Base-by-base conservation (phyloP, 2,329 filamentous ascomycete genomes). In the Dendryphion nanum region DNA sequence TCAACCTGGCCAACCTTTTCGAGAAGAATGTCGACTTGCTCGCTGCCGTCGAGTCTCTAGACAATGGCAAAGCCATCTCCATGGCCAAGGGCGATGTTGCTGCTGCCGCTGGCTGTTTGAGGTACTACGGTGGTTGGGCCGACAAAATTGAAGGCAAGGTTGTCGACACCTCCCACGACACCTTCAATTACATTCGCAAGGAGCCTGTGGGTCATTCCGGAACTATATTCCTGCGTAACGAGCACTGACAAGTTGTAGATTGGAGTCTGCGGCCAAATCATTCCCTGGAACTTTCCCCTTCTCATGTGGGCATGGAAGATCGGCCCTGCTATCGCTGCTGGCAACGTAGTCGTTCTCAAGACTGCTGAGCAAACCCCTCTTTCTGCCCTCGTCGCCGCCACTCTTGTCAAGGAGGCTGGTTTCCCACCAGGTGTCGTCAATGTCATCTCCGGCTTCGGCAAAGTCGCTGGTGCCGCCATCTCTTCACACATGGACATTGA, bases 71-170 rank as follows among this genome's bases (percentile, higher is more conserved):
- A 78, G 82, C 85, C 47, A 79, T 89, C 64, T 75, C 61, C 59
- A 81, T 88, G 78, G 84, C 87, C 55, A 85, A 81, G 62, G 85
- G 81, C 48, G 89, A 95, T 61, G 76, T 95, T 29, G 72, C 67
- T 38, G 77, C 79, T 52, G 82, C 83, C 41, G 74, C 79, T 49
- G 82, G 76, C 60, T 84, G 79, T 71, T 69, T 96, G 59, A 82
- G 89, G 68, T 96, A 91, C 74, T 93, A 90, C 58, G 89, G 79
- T 60, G 89, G 89, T 45, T 95, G 85, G 83, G 86, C 89, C 57
- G 89, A 95, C 76, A 95, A 95, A 82, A 83, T 93, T 51, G 77
- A 83, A 68, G 89, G 89, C 68, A 89, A 90, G 76, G 88, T 89
- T 40, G 82, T 93, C 50, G 86, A 94, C 57, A 86, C 88, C 53